These are phyloP conservation scores for Flaveria ramosissima DNA, from an alignment of 129 eudicot genomes.

Conservation along the genomic window DNA sequence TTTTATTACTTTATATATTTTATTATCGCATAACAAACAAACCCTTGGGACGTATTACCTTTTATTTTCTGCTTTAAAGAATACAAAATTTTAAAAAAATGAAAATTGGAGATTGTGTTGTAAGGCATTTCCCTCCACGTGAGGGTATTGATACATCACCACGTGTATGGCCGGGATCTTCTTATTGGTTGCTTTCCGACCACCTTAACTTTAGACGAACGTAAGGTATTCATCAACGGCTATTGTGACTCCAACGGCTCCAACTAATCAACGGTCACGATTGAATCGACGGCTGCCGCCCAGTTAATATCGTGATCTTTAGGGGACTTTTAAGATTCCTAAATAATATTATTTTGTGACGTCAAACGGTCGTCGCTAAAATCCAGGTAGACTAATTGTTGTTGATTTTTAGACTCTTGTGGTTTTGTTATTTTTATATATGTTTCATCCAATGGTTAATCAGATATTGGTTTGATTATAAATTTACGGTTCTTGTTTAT, in stretches of 20 bases:
- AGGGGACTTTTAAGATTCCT: conserved; percentile 18
- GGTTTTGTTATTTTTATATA: background rate
- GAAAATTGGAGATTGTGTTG: conserved; percentile 22
- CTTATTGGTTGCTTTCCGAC: conserved; percentile 23
- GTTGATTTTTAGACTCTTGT: background rate
- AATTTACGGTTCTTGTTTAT: background rate
- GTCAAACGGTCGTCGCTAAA: conserved; percentile 19
- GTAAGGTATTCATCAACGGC: conserved; percentile 45
- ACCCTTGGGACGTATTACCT: too few relatives aligned
- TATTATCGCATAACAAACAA: too few relatives aligned
- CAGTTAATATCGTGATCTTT: conserved; percentile 35
- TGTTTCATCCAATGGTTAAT: background rate
- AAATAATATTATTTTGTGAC: conserved; percentile 1
- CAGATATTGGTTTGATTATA: background rate
- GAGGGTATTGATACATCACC: conserved; percentile 23
- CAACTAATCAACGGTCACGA: conserved; percentile 37
- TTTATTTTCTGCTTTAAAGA: too few relatives aligned
- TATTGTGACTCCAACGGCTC: conserved; percentile 41
- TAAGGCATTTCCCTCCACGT: conserved; percentile 40
- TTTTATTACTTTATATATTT: too few relatives aligned
- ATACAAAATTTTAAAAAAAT: background rate
- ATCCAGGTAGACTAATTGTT: background rate
- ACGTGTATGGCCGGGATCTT: conserved; percentile 47
- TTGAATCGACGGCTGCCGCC: conserved; percentile 81
- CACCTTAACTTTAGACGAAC: conserved; percentile 34